phyloP scores from a whole-genome alignment of 495 filamentous ascomycete genomes.

The Xylaria flabelliformis region DNA sequence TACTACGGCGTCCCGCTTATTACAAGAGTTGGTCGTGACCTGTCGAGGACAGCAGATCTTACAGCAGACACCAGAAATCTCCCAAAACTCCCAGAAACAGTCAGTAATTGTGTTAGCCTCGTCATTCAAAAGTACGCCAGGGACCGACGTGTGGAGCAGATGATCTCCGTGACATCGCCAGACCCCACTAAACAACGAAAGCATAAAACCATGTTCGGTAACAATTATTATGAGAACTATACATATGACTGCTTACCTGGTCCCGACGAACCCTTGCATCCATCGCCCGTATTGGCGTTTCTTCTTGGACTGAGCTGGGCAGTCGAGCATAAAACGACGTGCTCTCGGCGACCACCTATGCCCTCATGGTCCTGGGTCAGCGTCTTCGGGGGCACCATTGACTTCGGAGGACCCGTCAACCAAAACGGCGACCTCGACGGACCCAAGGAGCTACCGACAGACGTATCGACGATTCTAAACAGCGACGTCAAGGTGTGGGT shows the following conservation, averaged over 20 bases:
- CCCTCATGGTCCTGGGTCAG: slow-evolving; percentile 9
- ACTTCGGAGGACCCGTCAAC: not conserved
- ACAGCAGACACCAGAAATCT: not conserved
- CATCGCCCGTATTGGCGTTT: not conserved
- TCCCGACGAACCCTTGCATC: not conserved
- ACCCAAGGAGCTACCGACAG: not conserved
- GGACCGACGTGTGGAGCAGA: slow-evolving; percentile 7
- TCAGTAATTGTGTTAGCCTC: not conserved
- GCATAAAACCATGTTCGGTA: not conserved
- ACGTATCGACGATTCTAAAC: slow-evolving; percentile 1
- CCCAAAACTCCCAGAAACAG: not conserved
- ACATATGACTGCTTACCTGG: slow-evolving; percentile 9
- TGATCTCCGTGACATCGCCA: not conserved
- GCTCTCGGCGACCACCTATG: slow-evolving; percentile 6
- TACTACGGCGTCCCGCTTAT: slow-evolving; percentile 9
- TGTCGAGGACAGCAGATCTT: not conserved
- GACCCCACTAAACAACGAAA: not conserved
- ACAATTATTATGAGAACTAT: not conserved
- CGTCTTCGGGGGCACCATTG: not conserved
- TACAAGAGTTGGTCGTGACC: not conserved
- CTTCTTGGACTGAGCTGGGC: not conserved
- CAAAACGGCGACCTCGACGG: not conserved
- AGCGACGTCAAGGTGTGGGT: slow-evolving; percentile 1
- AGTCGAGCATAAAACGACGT: not conserved
- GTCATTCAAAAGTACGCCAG: slow-evolving; percentile 2